These are phyloP conservation scores for Xerocomus brunneocitrinus DNA, from an alignment of 768 basidiomycete species.

Conservation along the genomic window DNA sequence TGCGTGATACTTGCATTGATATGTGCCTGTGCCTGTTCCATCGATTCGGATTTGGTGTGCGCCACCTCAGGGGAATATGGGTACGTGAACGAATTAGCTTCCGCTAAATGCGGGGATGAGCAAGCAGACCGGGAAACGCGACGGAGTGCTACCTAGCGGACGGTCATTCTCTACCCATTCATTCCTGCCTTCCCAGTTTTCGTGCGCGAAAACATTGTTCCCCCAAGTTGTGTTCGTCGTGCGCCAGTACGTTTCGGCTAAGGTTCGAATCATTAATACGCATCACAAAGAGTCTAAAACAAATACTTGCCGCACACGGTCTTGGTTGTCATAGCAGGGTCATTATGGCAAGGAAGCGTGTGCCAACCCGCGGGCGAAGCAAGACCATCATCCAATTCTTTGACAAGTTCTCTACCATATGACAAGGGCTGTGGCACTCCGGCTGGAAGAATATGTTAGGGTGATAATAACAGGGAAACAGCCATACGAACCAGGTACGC, in stretches of 20 bases:
- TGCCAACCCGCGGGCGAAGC: slow-evolving; percentile 96
- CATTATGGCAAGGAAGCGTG: slow-evolving; percentile 63
- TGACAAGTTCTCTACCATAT: slow-evolving; percentile 35
- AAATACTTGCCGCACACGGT: slow-evolving; percentile 7
- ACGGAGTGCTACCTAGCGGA: slow-evolving; percentile 45
- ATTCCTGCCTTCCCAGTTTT: slow-evolving; percentile 82
- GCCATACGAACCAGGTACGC: slow-evolving; percentile 11
- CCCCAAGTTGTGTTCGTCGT: slow-evolving; percentile 83
- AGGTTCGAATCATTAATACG: slow-evolving; percentile 6
- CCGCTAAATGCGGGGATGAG: slow-evolving; percentile 6
- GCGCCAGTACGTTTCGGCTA: slow-evolving; percentile 37
- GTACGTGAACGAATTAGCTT: slow-evolving; percentile 53
- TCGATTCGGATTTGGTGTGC: slow-evolving; percentile 46
- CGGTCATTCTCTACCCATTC: slow-evolving; percentile 70
- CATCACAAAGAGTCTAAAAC: too few relatives aligned
- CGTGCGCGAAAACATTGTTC: slow-evolving; percentile 92
- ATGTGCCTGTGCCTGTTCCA: slow-evolving; percentile 71
- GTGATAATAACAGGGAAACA: neutral
- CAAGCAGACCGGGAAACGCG: neutral
- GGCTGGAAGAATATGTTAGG: neutral
- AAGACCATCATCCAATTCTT: slow-evolving; percentile 67
- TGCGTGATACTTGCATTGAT: slow-evolving; percentile 86
- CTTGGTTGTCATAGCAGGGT: slow-evolving; percentile 41
- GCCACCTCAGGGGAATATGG: slow-evolving; percentile 66
- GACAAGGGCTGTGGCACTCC: slow-evolving; percentile 6